phyloP scores from a whole-genome alignment of 805 yeast species.

The Saturnispora diversa region DNA sequence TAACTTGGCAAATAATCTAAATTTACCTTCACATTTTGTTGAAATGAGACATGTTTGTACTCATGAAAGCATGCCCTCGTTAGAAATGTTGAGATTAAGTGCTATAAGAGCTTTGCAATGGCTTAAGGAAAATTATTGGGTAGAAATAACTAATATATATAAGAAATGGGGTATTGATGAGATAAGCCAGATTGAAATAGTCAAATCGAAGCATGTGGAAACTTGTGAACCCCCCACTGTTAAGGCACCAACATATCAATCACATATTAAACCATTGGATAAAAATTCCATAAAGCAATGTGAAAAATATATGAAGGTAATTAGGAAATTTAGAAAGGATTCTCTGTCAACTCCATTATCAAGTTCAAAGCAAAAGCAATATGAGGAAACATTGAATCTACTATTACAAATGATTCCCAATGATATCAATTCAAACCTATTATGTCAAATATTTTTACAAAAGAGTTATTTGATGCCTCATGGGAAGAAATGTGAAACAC shows the following conservation, averaged over 20 bases:
- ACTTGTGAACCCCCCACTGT: neutral
- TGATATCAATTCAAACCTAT: constrained; percentile 9
- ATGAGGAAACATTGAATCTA: constrained; percentile 14
- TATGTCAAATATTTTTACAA: constrained; percentile 25
- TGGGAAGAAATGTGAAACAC: constrained; percentile 14
- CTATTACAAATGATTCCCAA: neutral
- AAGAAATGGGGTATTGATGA: constrained; percentile 4
- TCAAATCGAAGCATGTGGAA: neutral
- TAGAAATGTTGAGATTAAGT: constrained; percentile 58
- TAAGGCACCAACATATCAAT: neutral
- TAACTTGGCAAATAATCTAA: constrained; percentile 56
- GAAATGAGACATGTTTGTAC: constrained; percentile 88
- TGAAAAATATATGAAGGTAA: constrained; percentile 37
- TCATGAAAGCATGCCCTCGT: constrained; percentile 73
- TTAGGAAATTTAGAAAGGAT: constrained; percentile 43
- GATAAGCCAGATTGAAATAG: neutral
- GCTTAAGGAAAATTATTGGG: constrained; percentile 74
- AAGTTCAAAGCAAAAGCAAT: constrained; percentile 36
- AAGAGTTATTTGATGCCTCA: constrained; percentile 29
- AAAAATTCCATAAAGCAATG: constrained; percentile 7
- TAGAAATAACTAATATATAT: constrained; percentile 23
- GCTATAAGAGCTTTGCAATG: constrained; percentile 59
- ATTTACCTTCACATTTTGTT: constrained; percentile 74
- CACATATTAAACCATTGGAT: neutral
- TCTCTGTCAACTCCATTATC: constrained; percentile 30